phyloP scores from a whole-genome alignment of 208 protist genomes.

The Entamoeba invadens region DNA sequence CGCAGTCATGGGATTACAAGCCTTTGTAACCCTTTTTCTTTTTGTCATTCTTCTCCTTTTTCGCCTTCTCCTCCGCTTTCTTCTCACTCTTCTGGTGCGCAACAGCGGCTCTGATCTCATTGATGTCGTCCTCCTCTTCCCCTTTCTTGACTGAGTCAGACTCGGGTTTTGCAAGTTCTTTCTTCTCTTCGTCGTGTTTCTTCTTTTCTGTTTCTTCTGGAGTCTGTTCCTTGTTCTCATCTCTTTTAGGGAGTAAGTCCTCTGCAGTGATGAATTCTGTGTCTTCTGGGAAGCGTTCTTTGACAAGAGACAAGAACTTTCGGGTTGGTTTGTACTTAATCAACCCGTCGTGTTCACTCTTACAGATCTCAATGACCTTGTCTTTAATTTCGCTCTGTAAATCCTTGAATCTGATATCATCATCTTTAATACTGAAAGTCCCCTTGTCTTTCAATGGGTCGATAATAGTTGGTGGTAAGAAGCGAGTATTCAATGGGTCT shows the following conservation, averaged over 20 bases:
- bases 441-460: neutral
- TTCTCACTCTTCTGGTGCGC: too few relatives aligned
- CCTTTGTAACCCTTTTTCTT: too few relatives aligned
- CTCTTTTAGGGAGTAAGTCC: neutral
- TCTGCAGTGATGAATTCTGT: neutral
- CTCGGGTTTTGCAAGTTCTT: neutral
- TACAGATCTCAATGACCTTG: neutral
- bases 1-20: too few relatives aligned
- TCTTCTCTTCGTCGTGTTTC: neutral
- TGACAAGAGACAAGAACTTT: neutral
- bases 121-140: neutral
- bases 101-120: neutral
- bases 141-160: neutral
- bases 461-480: neutral
- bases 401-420: neutral
- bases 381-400: neutral
- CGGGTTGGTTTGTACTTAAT: neutral
- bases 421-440: neutral
- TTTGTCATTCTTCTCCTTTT: too few relatives aligned
- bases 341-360: neutral
- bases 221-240: neutral
- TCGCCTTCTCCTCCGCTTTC: too few relatives aligned
- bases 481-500: neutral
- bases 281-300: neutral
- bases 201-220: neutral